Evolutionary conservation across 169 alveolate species (phyloP).

Genomic region (Blepharisma undulans): DNA sequence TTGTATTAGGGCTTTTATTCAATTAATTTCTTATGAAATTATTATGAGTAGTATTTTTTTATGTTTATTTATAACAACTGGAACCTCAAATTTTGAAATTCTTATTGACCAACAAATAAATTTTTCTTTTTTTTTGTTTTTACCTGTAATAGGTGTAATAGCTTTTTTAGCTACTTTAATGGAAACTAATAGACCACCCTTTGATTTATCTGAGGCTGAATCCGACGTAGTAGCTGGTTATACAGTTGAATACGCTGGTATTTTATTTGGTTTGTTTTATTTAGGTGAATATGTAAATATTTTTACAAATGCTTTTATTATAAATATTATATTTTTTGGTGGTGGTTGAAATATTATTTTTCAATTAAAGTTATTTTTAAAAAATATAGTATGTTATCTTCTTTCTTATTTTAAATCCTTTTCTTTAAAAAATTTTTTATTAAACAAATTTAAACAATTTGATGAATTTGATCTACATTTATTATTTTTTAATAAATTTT

Average conservation of each 20-base stretch:
- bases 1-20: slow-evolving; percentile 27
- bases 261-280: slow-evolving; percentile 44
- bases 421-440: too few relatives aligned
- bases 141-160: background rate
- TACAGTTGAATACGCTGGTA: slow-evolving; percentile 51
- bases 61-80: background rate
- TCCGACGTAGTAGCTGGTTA: slow-evolving; percentile 62
- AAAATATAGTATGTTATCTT: too few relatives aligned
- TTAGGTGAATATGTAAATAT: slow-evolving; percentile 53
- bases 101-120: background rate
- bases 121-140: slow-evolving; percentile 35
- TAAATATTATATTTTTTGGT: slow-evolving; percentile 42
- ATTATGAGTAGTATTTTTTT: slow-evolving; percentile 11
- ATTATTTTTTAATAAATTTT: too few relatives aligned
- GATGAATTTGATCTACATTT: too few relatives aligned
- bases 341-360: slow-evolving; percentile 22
- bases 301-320: slow-evolving; percentile 29
- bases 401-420: too few relatives aligned
- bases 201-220: slow-evolving; percentile 60
- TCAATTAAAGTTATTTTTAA: too few relatives aligned
- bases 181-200: slow-evolving; percentile 57
- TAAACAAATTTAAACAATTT: too few relatives aligned
- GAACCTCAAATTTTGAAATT: slow-evolving; percentile 24
- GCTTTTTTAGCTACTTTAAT: slow-evolving; percentile 12
- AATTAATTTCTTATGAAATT: slow-evolving; percentile 31